These are phyloP conservation scores for Blastocladiella emersonii DNA, from an alignment of 371 early-diverging fungal genomes.

Conservation along the genomic window DNA sequence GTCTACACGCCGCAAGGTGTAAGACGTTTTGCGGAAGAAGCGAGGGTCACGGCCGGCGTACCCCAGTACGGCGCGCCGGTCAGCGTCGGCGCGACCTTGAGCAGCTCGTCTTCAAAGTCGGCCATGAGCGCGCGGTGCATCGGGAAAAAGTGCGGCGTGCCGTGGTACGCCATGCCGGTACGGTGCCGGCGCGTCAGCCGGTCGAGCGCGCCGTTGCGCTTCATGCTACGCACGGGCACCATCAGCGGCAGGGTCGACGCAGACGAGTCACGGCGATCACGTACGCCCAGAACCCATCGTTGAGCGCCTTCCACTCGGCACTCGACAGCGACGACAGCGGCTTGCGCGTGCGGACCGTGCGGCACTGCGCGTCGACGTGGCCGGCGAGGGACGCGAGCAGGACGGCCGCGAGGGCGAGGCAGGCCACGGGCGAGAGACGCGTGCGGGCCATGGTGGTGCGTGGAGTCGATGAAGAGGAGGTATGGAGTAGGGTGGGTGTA, in stretches of 20 bases:
- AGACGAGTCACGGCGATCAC: background rate
- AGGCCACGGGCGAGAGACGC: no score
- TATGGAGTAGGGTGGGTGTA: no score
- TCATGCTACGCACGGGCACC: background rate
- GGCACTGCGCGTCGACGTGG: background rate
- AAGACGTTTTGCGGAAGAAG: no score
- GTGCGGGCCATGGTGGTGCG: no score
- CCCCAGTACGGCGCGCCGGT: background rate
- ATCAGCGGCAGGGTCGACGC: background rate
- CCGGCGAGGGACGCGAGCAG: background rate
- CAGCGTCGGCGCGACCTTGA: conserved; percentile 9
- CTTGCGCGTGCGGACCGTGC: background rate
- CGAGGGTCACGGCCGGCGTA: background rate
- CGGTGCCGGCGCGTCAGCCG: background rate
- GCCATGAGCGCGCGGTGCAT: background rate
- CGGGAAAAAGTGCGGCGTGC: background rate
- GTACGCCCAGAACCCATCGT: background rate
- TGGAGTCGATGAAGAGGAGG: no score
- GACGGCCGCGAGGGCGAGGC: background rate
- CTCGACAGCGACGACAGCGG: background rate
- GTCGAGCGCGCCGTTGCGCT: background rate
- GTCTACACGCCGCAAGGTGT: background rate
- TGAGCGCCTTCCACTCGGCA: background rate
- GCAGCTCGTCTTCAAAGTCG: background rate
- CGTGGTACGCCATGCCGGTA: background rate